A percentile compares a stretch with the other conserved stretches of the same genome.
These are phyloP conservation scores for Lithocarpus polystachyus DNA, from an alignment of 306 rosid genomes.

Conservation along the genomic window DNA sequence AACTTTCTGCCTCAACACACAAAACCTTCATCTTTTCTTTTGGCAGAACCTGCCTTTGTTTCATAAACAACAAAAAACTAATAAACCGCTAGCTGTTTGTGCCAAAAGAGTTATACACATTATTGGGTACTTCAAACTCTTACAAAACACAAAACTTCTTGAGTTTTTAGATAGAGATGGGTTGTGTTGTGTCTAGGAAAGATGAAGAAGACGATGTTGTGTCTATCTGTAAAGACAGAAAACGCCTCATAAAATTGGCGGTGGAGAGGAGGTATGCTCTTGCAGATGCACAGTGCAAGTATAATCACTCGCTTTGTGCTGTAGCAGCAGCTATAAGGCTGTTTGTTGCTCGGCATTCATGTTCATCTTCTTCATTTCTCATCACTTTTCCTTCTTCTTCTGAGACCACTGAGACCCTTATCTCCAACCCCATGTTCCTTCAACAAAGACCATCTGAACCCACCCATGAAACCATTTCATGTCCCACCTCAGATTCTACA, in stretches of 20 bases:
- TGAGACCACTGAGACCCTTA: background rate
- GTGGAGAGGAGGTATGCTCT: slow-evolving; percentile 28
- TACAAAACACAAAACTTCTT: background rate
- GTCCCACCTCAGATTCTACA: slow-evolving; percentile 46
- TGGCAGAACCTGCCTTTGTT: too few species aligned
- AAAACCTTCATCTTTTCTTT: too few species aligned
- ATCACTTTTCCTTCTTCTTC: slow-evolving; percentile 17
- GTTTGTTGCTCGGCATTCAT: slow-evolving; percentile 27
- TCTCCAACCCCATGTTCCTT: slow-evolving; percentile 39
- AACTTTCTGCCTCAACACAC: background rate
- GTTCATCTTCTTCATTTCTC: slow-evolving; percentile 27
- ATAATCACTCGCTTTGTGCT: slow-evolving; percentile 23
- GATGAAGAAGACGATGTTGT: slow-evolving; percentile 23
- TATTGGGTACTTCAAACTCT: too few species aligned
- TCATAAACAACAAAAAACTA: too few species aligned
- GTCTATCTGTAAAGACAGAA: slow-evolving; percentile 20
- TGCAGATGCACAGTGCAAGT: slow-evolving; percentile 34
- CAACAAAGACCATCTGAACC: slow-evolving; percentile 69
- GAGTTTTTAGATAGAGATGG: slow-evolving; percentile 15
- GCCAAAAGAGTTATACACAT: too few species aligned
- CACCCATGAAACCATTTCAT: slow-evolving; percentile 48
- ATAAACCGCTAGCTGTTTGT: too few species aligned
- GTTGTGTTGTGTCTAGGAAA: slow-evolving; percentile 26
- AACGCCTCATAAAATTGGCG: slow-evolving; percentile 16
- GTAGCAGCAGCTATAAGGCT: slow-evolving; percentile 24